Evolutionary conservation across 169 alveolate species (phyloP).

Genomic region (Theileria annulata): DNA sequence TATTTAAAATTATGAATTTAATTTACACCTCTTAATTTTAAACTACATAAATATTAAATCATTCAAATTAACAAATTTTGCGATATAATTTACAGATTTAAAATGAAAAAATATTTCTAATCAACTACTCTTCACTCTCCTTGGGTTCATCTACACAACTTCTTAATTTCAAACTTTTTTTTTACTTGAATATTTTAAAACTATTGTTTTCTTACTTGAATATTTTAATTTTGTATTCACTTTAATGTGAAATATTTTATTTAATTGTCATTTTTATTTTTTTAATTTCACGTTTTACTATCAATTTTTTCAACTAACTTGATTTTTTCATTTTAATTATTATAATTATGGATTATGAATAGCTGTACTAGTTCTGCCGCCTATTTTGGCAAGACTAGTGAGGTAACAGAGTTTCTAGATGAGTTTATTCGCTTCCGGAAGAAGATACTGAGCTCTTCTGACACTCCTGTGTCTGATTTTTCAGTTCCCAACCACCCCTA

Average conservation of each 20-base stretch:
- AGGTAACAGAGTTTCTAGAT: constrained; percentile 53
- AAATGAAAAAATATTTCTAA: no score
- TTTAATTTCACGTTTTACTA: no score
- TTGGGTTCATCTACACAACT: neutral
- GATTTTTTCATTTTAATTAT: neutral
- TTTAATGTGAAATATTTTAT: neutral
- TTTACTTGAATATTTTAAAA: neutral
- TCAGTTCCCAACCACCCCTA: constrained; percentile 6
- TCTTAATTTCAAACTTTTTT: neutral
- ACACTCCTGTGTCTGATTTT: neutral
- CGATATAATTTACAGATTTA: neutral
- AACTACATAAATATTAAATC: neutral
- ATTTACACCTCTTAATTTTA: neutral
- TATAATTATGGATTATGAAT: constrained; percentile 21
- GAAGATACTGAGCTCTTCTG: constrained; percentile 8
- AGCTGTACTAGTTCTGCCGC: constrained; percentile 43
- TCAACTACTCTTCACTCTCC: neutral
- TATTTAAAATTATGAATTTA: neutral
- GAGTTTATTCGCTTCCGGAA: constrained; percentile 37
- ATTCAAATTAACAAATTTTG: neutral
- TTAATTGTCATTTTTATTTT: neutral
- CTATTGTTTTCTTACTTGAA: neutral
- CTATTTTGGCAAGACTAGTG: constrained; percentile 46
- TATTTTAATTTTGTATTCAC: neutral
- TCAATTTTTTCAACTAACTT: neutral